phyloP scores from a whole-genome alignment of 2,329 filamentous ascomycete species.

The Nannizziopsis barbatae region DNA sequence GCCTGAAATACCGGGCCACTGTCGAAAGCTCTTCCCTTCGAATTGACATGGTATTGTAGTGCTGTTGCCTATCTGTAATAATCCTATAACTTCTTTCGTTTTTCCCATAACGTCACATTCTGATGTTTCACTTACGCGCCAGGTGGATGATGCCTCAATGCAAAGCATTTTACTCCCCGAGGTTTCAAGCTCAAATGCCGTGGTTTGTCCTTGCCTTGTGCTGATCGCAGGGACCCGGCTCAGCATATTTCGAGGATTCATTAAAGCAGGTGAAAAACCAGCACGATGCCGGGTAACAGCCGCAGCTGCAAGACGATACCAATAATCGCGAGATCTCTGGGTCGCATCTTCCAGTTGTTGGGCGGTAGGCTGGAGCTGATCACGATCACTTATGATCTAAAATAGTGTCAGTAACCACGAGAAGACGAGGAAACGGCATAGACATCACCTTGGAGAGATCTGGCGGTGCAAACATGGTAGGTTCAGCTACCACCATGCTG shows the following conservation, averaged over 20 bases:
- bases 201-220: conserved; percentile 5
- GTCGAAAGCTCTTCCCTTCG: conserved; percentile 7
- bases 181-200: conserved; percentile 5
- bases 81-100: conserved; percentile 3
- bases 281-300: conserved; percentile 4
- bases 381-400: conserved; percentile 4
- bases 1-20: conserved; percentile 6
- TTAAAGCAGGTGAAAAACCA: conserved; percentile 4
- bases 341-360: conserved; percentile 9
- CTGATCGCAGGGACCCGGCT: conserved; percentile 6
- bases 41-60: conserved; percentile 1
- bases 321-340: conserved; percentile 8
- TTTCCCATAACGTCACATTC: conserved; percentile 6
- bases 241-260: conserved; percentile 4
- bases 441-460: too few species aligned
- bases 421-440: not conserved
- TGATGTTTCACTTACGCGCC: not conserved
- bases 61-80: conserved; percentile 7
- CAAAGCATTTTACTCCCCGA: conserved; percentile 7
- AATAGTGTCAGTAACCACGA: not conserved
- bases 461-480: too few species aligned
- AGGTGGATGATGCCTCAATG: conserved; percentile 6
- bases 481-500: too few species aligned
- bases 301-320: conserved; percentile 9
- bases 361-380: conserved; percentile 7